Base-by-base conservation (phyloP, 164 flowering plant genomes). In the Piper longum region DNA sequence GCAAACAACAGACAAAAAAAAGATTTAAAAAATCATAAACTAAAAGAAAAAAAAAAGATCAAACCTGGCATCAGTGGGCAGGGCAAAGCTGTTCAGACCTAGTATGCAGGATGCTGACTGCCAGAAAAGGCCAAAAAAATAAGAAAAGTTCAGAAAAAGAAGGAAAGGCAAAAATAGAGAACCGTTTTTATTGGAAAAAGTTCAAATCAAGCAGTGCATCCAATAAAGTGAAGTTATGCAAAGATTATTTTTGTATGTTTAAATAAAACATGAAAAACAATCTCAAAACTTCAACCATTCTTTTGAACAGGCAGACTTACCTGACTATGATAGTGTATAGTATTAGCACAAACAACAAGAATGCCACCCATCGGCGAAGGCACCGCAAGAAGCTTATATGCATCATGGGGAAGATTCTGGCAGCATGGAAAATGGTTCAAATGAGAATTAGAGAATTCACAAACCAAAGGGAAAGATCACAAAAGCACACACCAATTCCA, bases 291-390 rank as follows among this genome's bases (percentile, higher is more conserved):
- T 14, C 12, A 48, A 2, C 9, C 3, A 4, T 9, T 48, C 14
- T 48, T 48, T 5, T 8, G 11, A 48, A 9, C 52, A 48, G 12
- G 52, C 11, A 48, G 59, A 7, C 39, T 51, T 75, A 92, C 98
- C 92, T 93, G 97, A 69, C 97, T 90, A 67, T 93, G 95, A 76
- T 93, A 93, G 75, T 88, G 95, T 67, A 93, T 82, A 62, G 83
- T 61, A 74, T 93, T 90, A 67, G 96, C 82, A 74, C 89, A 48
- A 62, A 93, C 72, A 54, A 88, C 95, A 72, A 93, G 87, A 72
- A 93, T 91, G 54, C 99, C 99, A 54, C 99, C 99, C 74, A 93
- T 87, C 60, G 96, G 97, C 40, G 99, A 84, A 73, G 99, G 99
- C 66, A 93, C 99, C 5, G 97, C 89, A 73, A 93, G 85, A 67